Conservation (phyloP, 148 eudicot species). For the Rheum nobile region DNA sequence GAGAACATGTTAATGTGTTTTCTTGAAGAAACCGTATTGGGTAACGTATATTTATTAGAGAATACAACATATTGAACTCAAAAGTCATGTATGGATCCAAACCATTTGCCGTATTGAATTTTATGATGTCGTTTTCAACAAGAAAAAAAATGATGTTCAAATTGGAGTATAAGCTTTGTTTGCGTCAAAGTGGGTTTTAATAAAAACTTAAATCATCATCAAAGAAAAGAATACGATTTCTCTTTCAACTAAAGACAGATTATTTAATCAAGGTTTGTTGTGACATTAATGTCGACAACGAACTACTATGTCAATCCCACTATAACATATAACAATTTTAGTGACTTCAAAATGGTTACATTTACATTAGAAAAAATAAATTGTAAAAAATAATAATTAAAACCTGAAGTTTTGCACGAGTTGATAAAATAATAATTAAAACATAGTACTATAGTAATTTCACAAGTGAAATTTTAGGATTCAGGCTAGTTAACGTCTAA, state of each 20-base stretch:
- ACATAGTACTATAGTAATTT: too few species aligned
- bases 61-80: too few species aligned
- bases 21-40: not conserved
- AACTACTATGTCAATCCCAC: not conserved
- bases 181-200: not conserved
- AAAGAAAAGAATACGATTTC: not conserved
- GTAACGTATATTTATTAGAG: not conserved
- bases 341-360: too few species aligned
- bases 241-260: not conserved
- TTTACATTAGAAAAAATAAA: too few species aligned
- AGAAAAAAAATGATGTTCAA: not conserved
- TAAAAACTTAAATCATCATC: not conserved
- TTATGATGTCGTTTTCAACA: not conserved
- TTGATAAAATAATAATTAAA: too few species aligned
- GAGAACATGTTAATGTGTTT: not conserved
- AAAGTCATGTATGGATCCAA: not conserved
- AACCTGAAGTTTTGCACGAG: too few species aligned
- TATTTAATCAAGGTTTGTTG: not conserved
- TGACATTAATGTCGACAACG: not conserved
- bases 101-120: not conserved
- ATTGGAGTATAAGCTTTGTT: not conserved
- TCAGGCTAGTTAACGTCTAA: not conserved
- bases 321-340: not conserved
- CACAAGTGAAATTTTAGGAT: not conserved
- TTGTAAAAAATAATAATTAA: too few species aligned